These are phyloP conservation scores for Eudorina sp. DNA, from an alignment of 139 green algal species.

Conservation along the genomic window DNA sequence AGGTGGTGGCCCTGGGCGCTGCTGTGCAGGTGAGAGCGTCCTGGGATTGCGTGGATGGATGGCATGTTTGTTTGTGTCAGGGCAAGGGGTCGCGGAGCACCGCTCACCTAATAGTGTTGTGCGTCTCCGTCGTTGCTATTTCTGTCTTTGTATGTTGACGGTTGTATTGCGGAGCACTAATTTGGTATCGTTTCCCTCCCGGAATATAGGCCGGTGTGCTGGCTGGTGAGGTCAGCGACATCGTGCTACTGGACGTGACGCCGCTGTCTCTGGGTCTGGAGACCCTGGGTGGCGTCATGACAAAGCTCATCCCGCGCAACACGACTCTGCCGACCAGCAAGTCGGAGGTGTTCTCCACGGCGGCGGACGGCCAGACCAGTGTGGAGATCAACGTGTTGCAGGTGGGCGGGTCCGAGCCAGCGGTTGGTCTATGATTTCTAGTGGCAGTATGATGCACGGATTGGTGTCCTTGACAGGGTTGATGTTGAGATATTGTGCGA, in stretches of 20 bases:
- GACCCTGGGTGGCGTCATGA: slow-evolving; percentile 98
- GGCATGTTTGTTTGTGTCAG: too few relatives aligned
- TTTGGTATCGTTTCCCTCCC: background rate
- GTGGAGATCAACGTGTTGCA: slow-evolving; percentile 99
- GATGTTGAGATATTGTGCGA: too few relatives aligned
- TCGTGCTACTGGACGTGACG: slow-evolving; percentile 98
- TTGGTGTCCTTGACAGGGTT: too few relatives aligned
- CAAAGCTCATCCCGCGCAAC: slow-evolving; percentile 97
- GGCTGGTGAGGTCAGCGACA: slow-evolving; percentile 91
- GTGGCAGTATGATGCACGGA: too few relatives aligned
- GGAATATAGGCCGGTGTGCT: slow-evolving; percentile 61
- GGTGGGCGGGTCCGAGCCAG: slow-evolving; percentile 60
- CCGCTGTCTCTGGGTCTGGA: slow-evolving; percentile 97
- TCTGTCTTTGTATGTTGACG: too few relatives aligned
- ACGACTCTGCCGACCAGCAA: slow-evolving; percentile 98
- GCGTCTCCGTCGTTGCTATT: too few relatives aligned
- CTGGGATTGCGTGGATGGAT: too few relatives aligned
- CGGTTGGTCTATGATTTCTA: background rate
- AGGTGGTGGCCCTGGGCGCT: slow-evolving; percentile 98
- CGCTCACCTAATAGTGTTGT: too few relatives aligned
- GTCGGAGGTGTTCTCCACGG: slow-evolving; percentile 97
- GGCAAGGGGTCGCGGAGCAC: too few relatives aligned
- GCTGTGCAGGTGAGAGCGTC: slow-evolving; percentile 96
- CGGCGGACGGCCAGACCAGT: slow-evolving; percentile 94
- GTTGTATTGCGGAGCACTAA: too few relatives aligned